Evolutionary conservation across 2,329 filamentous ascomycete genomes (phyloP).

Genomic region (Myriosclerotinia duriaeana): DNA sequence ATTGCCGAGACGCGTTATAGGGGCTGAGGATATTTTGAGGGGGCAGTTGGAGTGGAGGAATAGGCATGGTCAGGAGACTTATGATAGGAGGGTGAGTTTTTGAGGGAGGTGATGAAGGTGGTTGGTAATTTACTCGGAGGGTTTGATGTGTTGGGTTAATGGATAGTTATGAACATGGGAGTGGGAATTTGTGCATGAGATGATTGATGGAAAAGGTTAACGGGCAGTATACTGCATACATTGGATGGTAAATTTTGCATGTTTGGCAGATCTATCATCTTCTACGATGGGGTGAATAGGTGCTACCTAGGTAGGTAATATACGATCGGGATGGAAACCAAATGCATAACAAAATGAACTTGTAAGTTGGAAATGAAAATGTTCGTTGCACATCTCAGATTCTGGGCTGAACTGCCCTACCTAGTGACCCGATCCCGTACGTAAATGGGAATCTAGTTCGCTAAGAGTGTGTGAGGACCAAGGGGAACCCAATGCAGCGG

Average conservation of each 20-base stretch:
- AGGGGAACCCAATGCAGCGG: not conserved
- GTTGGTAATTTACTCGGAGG: not conserved
- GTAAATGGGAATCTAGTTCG: not conserved
- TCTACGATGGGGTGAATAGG: too few species aligned
- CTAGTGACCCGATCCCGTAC: not conserved
- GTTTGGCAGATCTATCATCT: too few species aligned
- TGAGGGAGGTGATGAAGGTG: not conserved
- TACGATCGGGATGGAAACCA: not conserved
- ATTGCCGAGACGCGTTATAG: conserved; percentile 65
- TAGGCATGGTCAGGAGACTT: not conserved
- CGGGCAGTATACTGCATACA: too few species aligned
- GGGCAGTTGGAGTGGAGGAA: conserved; percentile 3
- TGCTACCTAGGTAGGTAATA: not conserved
- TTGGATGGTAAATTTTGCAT: not conserved
- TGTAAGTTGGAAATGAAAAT: not conserved
- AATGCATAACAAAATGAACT: not conserved
- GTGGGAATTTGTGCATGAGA: not conserved
- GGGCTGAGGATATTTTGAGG: conserved; percentile 52
- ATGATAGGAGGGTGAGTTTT: conserved; percentile 15
- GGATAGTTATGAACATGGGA: not conserved
- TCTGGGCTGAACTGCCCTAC: not conserved
- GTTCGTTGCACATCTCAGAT: not conserved
- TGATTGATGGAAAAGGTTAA: not conserved
- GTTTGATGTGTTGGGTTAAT: not conserved
- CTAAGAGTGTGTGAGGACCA: not conserved